Evolutionary conservation across 176 grass and related monocot genomes (phyloP), one percentile per base, ranked within the genome.

Genomic region (Raddia distichophylla): DNA sequence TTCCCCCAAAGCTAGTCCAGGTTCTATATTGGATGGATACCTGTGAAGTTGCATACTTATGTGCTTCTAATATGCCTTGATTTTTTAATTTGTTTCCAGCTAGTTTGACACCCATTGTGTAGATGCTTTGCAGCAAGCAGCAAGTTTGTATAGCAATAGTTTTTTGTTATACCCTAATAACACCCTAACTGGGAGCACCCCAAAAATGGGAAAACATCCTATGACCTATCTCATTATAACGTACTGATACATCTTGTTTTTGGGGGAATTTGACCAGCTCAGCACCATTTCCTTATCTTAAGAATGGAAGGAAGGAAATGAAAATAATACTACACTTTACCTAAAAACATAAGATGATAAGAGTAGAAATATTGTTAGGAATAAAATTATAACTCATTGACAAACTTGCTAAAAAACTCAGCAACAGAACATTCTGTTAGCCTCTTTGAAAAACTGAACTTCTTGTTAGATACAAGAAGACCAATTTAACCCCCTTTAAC

Each of bases 1-100:
- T 35, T 20, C 15, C 20, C 52, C 42, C 6, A 64, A 76, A 64
- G 35, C 11, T 87, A 62, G 15, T 57, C 32, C 63, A 60, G 22
- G 40, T 8, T 56, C 43, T 74, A 67, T 15, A 55, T 1, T 50
- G 65, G 56, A 78, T 60, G 44, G 47, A 80, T 61, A 67, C 12
- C 79, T 65, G 37, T 34, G 42, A 77, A 59, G 54, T 6, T 12
- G 14, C 20, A 2, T 12, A 34, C 19, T 53, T 34, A 57, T 70
- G 32, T 48, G 22, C 45, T 80, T 46, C 22, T 50, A 57, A 49
- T 62, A 75, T 70, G 11, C 5, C 43, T 48, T 74, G 10, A 45
- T 67, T 64, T 33, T 0, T 5, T 64, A 69, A 3, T 37, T 61
- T 64, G 53, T 52, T 80, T 79, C 53, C 50, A 13, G 34, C 44